A percentile compares a stretch with the other conserved stretches of the same genome.
Conservation (phyloP, 371 early-diverging fungal species). For the Circinella minor region DNA sequence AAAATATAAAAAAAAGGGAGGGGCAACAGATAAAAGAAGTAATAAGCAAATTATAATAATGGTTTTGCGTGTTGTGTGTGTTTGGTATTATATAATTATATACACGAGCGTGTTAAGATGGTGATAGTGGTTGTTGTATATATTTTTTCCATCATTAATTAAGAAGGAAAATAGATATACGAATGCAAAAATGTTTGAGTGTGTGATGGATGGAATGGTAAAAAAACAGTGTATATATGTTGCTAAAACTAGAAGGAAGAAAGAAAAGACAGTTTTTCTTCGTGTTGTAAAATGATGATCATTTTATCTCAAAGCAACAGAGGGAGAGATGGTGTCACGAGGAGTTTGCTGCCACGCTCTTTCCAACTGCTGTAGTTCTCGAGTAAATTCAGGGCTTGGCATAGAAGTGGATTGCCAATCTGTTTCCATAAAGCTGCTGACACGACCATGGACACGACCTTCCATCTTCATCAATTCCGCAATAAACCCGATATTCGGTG, state of each 20-base stretch:
- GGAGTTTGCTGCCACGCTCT: constrained; percentile 38
- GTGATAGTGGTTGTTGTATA: constrained; percentile 1
- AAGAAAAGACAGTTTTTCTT: no score
- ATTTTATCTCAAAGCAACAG: constrained; percentile 12
- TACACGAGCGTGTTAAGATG: not conserved
- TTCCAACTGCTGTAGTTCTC: constrained; percentile 28
- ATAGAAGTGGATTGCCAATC: constrained; percentile 43
- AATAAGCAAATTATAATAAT: constrained; percentile 52
- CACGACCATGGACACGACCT: constrained; percentile 61
- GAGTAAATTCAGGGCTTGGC: constrained; percentile 31
- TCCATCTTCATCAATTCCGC: constrained; percentile 78
- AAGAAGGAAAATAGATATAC: not conserved
- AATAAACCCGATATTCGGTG: constrained; percentile 88
- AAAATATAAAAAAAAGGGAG: constrained; percentile 7
- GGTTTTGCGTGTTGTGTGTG: constrained; percentile 19
- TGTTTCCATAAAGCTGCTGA: constrained; percentile 47
- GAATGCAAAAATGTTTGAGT: not conserved
- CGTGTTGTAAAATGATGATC: no score
- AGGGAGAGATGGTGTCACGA: constrained; percentile 13
- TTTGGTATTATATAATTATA: not conserved
- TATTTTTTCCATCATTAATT: not conserved
- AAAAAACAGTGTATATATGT: no score
- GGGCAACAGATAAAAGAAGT: constrained; percentile 27
- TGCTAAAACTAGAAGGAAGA: no score
- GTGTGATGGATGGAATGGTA: not conserved